A percentile compares a stretch with the other conserved stretches of the same genome.
Evolutionary conservation across 495 filamentous ascomycete genomes (phyloP).

Genomic region (Hyphodiscus hymeniophilus): DNA sequence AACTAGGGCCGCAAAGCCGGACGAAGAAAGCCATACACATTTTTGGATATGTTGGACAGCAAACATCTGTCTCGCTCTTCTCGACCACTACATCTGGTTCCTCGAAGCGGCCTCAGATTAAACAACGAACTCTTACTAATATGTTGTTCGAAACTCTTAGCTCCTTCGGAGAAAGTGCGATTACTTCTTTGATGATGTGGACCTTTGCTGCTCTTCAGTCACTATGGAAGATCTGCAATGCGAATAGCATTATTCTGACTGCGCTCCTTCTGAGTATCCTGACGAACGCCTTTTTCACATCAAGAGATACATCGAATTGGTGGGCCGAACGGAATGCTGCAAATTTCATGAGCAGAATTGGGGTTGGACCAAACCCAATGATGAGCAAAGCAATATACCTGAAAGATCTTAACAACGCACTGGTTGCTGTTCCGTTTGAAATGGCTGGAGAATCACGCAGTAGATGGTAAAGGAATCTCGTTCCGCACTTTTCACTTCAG

Average conservation of each 20-base stretch:
- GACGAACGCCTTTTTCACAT: conserved; percentile 64
- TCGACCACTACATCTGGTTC: conserved; percentile 24
- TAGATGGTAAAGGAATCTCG: conserved; percentile 25
- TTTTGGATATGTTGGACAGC: conserved; percentile 78
- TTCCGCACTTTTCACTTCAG: not conserved
- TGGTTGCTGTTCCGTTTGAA: conserved; percentile 27
- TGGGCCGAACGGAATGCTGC: conserved; percentile 77
- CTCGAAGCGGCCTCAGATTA: conserved; percentile 46
- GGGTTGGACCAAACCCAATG: conserved; percentile 65
- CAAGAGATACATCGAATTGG: conserved; percentile 61
- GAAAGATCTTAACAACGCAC: conserved; percentile 66
- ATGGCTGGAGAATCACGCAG: conserved; percentile 19
- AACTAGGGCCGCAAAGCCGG: conserved; percentile 69
- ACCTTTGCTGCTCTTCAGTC: conserved; percentile 53
- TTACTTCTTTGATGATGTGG: conserved; percentile 68
- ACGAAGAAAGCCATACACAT: conserved; percentile 88
- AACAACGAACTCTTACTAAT: conserved; percentile 54
- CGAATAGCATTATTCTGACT: conserved; percentile 65
- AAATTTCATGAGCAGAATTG: conserved; percentile 70
- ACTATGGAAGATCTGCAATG: conserved; percentile 59
- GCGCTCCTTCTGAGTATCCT: conserved; percentile 58
- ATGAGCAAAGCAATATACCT: conserved; percentile 85
- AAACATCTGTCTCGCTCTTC: conserved; percentile 59
- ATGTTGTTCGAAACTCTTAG: conserved; percentile 62
- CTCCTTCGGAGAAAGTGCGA: conserved; percentile 59